A percentile compares a stretch with the other conserved stretches of the same genome.
These are phyloP conservation scores for Kwoniella sp. DNA, from an alignment of 768 basidiomycete species.

Conservation along the genomic window DNA sequence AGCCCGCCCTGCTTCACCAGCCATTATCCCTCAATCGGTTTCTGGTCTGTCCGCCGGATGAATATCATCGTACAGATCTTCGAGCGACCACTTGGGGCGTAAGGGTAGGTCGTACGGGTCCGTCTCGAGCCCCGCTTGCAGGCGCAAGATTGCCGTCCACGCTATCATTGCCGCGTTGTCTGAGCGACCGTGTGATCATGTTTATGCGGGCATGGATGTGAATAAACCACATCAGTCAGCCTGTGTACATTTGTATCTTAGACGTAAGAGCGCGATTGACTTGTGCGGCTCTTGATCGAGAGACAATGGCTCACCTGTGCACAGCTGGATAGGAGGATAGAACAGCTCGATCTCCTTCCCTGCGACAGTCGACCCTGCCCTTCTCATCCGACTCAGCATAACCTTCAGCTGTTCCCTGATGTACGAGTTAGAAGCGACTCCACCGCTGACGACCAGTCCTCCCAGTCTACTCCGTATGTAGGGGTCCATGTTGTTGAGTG, in stretches of 20 bases:
- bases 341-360: slow-evolving; percentile 59
- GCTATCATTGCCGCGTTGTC: slow-evolving; percentile 98
- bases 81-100: slow-evolving; percentile 77
- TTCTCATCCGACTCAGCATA: slow-evolving; percentile 25
- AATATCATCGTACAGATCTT: slow-evolving; percentile 60
- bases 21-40: no score
- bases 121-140: slow-evolving; percentile 66
- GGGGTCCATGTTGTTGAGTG: slow-evolving; percentile 46
- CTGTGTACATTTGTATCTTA: background rate
- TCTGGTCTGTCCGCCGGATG: no score
- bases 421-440: slow-evolving; percentile 83
- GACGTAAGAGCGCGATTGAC: background rate
- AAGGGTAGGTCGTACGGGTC: slow-evolving; percentile 65
- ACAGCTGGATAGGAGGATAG: slow-evolving; percentile 76
- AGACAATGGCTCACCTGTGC: slow-evolving; percentile 68
- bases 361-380: background rate
- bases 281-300: background rate
- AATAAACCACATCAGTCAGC: background rate
- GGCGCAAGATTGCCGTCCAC: slow-evolving; percentile 84
- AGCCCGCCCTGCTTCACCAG: no score
- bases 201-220: background rate
- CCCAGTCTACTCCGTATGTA: slow-evolving; percentile 17
- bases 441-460: slow-evolving; percentile 82
- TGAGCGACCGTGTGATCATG: no score
- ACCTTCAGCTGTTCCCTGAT: slow-evolving; percentile 57